Evolutionary conservation across 2,329 filamentous ascomycete genomes (phyloP).

Genomic region (Fusarium foetens): DNA sequence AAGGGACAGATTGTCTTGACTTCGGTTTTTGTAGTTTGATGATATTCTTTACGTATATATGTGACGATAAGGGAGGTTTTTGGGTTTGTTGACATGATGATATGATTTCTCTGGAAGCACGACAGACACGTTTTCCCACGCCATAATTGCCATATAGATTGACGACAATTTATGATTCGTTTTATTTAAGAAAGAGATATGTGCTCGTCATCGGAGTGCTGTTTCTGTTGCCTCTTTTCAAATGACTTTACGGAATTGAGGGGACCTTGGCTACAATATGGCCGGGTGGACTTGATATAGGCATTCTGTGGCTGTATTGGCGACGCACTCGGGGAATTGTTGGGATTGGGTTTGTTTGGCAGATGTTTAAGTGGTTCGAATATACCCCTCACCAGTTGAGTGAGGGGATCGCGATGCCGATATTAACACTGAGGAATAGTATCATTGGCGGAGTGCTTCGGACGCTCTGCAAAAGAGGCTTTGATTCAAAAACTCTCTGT

Average conservation of each 20-base stretch:
- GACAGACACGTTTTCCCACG: conserved; percentile 24
- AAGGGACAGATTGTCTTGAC: conserved; percentile 22
- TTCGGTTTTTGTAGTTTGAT: conserved; percentile 37
- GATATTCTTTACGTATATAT: conserved; percentile 36
- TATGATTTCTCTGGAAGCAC: conserved; percentile 21
- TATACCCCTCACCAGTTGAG: background rate
- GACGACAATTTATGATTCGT: conserved; percentile 13
- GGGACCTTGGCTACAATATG: background rate
- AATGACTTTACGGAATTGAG: background rate
- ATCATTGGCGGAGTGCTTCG: background rate
- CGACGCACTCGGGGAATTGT: background rate
- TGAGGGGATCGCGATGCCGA: background rate
- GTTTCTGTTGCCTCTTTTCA: background rate
- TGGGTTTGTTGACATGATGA: conserved; percentile 19
- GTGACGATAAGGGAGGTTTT: conserved; percentile 38
- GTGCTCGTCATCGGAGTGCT: background rate
- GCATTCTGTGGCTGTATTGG: background rate
- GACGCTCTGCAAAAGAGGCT: background rate
- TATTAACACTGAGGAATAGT: background rate
- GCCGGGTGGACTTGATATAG: background rate
- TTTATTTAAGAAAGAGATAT: background rate
- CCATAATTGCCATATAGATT: conserved; percentile 27
- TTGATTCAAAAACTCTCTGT: background rate
- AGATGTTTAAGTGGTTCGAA: background rate
- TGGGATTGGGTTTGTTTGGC: background rate